These are phyloP conservation scores for Vicia villosa DNA, from an alignment of 306 rosid species.

Conservation along the genomic window DNA sequence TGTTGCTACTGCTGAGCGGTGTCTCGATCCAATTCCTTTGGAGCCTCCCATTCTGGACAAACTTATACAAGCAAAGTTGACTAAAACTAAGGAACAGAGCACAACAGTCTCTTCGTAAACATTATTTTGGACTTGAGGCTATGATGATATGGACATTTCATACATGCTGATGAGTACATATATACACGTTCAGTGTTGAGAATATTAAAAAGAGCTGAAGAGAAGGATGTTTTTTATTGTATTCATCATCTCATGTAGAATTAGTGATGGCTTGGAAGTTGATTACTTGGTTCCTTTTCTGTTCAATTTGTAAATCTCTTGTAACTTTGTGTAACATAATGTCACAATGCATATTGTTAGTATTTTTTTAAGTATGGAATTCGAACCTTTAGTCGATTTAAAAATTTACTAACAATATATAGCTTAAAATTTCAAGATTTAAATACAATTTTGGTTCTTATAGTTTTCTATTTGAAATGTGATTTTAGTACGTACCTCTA, in stretches of 20 bases:
- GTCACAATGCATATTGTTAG: conserved; percentile 11
- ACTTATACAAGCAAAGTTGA: conserved; percentile 80
- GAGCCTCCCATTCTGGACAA: conserved; percentile 89
- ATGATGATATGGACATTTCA: background rate
- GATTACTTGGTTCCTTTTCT: conserved; percentile 5
- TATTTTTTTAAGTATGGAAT: conserved; percentile 17
- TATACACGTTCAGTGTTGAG: background rate
- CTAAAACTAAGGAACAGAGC: conserved; percentile 57
- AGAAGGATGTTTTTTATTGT: conserved; percentile 17
- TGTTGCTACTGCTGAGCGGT: conserved; percentile 87
- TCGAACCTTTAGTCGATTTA: no score
- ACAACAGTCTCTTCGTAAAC: conserved; percentile 48
- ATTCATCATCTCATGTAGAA: conserved; percentile 20
- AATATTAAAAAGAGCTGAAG: background rate
- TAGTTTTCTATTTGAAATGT: no score
- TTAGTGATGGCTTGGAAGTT: conserved; percentile 31
- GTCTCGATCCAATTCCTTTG: conserved; percentile 85
- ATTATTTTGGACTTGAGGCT: conserved; percentile 26
- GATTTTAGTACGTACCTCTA: no score
- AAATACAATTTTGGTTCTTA: no score
- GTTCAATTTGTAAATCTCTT: conserved; percentile 40
- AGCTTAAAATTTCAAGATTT: no score
- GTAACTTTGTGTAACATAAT: conserved; percentile 39
- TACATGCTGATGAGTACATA: conserved; percentile 8
- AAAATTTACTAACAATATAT: no score